phyloP scores from a whole-genome alignment of 441 rosid species.

The Pelargonium fulgidum region DNA sequence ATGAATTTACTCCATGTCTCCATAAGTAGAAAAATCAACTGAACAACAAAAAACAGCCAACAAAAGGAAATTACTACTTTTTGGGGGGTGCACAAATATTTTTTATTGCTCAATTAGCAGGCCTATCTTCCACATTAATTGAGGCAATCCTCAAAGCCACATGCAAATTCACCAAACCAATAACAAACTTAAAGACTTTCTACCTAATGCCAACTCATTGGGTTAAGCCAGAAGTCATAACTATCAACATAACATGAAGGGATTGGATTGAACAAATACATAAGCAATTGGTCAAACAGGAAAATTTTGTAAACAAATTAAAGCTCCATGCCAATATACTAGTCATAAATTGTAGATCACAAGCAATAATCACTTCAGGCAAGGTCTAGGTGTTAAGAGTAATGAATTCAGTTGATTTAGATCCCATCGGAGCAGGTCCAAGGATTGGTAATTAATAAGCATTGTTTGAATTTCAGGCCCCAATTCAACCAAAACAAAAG shows the following conservation, averaged over 20 bases:
- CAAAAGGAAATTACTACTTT: neutral
- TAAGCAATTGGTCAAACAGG: neutral
- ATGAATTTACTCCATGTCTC: neutral
- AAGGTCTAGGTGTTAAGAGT: neutral
- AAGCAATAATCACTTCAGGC: neutral
- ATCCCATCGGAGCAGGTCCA: neutral
- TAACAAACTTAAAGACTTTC: neutral
- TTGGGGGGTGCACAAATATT: neutral
- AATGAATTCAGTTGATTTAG: neutral
- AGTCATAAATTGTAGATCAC: neutral
- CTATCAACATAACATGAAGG: neutral
- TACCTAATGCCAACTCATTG: neutral
- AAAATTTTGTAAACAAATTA: neutral
- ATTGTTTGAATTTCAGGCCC: neutral
- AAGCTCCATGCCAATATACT: neutral
- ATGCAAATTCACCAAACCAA: slow-evolving; percentile 1
- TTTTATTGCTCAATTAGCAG: neutral
- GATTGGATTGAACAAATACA: neutral
- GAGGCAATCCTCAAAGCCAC: slow-evolving; percentile 5
- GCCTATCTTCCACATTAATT: neutral
- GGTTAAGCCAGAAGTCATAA: neutral
- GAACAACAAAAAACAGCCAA: neutral
- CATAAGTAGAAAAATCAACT: neutral
- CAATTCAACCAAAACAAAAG: no score
- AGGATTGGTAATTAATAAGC: neutral